Percentiles rank a stretch among this genome's conserved stretches.
phyloP scores from a whole-genome alignment of 75 land plant species.

The Selaginella tamariscina region DNA sequence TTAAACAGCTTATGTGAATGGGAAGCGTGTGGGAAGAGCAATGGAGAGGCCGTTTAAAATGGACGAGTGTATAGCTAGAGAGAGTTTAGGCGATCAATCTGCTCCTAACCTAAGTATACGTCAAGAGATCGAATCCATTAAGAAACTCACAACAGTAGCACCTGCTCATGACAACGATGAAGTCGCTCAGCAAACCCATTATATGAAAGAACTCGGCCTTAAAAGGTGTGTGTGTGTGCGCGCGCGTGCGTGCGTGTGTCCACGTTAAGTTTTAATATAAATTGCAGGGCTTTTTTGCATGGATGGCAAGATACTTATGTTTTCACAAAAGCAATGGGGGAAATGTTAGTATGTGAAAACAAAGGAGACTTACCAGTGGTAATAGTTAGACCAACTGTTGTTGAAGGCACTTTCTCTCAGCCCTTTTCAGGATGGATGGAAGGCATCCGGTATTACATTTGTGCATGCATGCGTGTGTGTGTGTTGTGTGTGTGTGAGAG shows the following conservation, averaged over 20 bases:
- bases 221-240: too few species aligned
- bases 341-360: background rate
- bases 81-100: conserved; percentile 26
- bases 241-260: too few species aligned
- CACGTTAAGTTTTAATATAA: too few species aligned
- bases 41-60: conserved; percentile 58
- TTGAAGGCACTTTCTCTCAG: background rate
- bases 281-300: background rate
- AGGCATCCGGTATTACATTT: background rate
- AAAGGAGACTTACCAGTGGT: background rate
- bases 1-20: conserved; percentile 78
- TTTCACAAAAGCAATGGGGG: background rate
- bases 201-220: conserved; percentile 63
- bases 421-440: background rate
- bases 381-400: background rate
- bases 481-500: too few species aligned
- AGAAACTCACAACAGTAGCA: background rate
- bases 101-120: conserved; percentile 16
- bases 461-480: too few species aligned
- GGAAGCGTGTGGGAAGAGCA: conserved; percentile 49
- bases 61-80: conserved; percentile 60
- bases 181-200: background rate
- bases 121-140: conserved; percentile 9
- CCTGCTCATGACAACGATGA: background rate
- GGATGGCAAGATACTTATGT: background rate